A percentile compares a stretch with the other conserved stretches of the same genome.
These are phyloP conservation scores for Taphrina betulina DNA, from an alignment of 1,139 yeast species.

Conservation along the genomic window DNA sequence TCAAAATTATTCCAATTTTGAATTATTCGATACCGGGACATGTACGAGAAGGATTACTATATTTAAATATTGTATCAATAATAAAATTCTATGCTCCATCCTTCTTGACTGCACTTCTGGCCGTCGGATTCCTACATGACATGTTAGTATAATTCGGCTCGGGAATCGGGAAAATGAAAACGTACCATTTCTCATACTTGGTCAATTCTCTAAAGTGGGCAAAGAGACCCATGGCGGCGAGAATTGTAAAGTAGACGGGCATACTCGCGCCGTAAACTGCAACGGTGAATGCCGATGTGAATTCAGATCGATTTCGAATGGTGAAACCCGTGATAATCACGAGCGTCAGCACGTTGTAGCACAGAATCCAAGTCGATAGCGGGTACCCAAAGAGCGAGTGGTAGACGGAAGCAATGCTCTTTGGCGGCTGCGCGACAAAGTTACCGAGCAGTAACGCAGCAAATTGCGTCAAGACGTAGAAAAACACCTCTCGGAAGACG, in stretches of 20 bases:
- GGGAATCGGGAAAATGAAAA: no score
- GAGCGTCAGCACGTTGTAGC: slow-evolving; percentile 29
- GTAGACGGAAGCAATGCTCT: slow-evolving; percentile 29
- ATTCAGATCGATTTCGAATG: slow-evolving; percentile 31
- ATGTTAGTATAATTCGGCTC: no score
- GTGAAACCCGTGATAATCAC: slow-evolving; percentile 31
- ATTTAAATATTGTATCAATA: background rate
- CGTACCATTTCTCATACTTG: slow-evolving; percentile 26
- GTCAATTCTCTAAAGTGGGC: slow-evolving; percentile 28
- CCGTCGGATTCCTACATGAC: slow-evolving; percentile 29
- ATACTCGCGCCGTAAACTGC: slow-evolving; percentile 23
- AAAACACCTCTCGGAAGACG: slow-evolving; percentile 32
- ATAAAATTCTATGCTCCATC: background rate
- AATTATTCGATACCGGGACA: no score
- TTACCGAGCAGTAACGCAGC: slow-evolving; percentile 27
- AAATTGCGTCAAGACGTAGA: slow-evolving; percentile 30
- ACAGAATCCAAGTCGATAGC: slow-evolving; percentile 20
- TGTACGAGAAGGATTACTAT: no score
- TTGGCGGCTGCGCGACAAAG: slow-evolving; percentile 28
- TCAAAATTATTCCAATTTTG: no score
- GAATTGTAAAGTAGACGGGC: slow-evolving; percentile 32
- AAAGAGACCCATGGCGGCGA: slow-evolving; percentile 32
- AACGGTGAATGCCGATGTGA: slow-evolving; percentile 21
- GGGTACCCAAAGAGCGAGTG: slow-evolving; percentile 31
- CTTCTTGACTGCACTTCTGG: slow-evolving; percentile 21